Percentiles rank a stretch among this genome's conserved stretches.
These are phyloP conservation scores for Amanita fuliginea DNA, from an alignment of 768 basidiomycete genomes.

Conservation along the genomic window DNA sequence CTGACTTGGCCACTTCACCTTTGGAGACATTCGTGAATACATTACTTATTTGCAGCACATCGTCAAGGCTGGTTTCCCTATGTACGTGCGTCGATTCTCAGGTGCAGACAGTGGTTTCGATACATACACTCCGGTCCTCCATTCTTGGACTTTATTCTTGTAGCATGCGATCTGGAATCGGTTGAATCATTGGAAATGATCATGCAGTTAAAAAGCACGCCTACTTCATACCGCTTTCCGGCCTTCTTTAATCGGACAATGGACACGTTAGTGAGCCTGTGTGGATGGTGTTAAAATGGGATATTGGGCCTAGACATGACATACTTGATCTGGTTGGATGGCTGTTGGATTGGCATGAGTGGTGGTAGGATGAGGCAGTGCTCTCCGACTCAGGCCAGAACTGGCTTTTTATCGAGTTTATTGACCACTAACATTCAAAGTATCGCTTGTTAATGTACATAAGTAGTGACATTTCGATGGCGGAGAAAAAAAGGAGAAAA, in stretches of 20 bases:
- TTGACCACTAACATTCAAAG: no score
- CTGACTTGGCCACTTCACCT: conserved; percentile 82
- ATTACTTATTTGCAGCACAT: conserved; percentile 92
- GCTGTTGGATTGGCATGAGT: conserved; percentile 61
- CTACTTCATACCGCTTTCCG: conserved; percentile 94
- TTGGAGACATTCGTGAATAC: conserved; percentile 96
- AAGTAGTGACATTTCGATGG: no score
- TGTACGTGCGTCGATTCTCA: not conserved
- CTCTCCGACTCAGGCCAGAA: no score
- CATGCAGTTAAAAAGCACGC: not conserved
- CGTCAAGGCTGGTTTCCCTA: conserved; percentile 88
- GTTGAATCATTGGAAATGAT: conserved; percentile 1
- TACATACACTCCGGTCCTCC: conserved; percentile 80
- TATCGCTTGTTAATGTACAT: no score
- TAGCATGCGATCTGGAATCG: conserved; percentile 79
- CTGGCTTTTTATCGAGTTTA: no score
- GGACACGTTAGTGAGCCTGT: conserved; percentile 92
- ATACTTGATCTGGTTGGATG: conserved; percentile 86
- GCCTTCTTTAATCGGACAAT: conserved; percentile 94
- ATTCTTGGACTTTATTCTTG: conserved; percentile 99
- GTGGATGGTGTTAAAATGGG: not conserved
- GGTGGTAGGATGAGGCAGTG: not conserved
- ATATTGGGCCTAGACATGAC: not conserved
- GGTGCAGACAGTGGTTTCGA: not conserved
- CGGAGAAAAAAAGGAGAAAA: no score